Base-by-base conservation (phyloP, 805 yeast species). In the Brettanomyces bruxellensis region DNA sequence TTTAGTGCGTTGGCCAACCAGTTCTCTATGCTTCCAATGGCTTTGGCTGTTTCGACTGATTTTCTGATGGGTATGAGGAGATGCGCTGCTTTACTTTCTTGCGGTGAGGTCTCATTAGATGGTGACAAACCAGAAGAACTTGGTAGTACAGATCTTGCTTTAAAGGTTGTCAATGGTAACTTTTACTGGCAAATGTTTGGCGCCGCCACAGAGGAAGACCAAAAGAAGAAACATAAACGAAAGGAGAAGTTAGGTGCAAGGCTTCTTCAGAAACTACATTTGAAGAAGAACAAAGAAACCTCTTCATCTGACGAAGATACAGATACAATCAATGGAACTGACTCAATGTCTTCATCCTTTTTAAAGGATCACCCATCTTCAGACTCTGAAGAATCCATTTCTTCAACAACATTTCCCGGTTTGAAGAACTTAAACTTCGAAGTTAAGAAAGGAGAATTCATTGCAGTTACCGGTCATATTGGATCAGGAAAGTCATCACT, bases 381-480 rank as follows among this genome's bases (percentile, higher is more conserved):
- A 28, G 47, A 46, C 22, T 25, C 23, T 24, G 38, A 34, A 13
- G 5, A 35, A 7, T 35, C 38, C n/a, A n/a, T 18, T 12, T 35
- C 38, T 35, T 18, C 13, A 13, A 18, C 41, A 47, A 45, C 53
- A 25, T 72, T 72, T 57, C 51, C 71, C 41, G 76, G 88, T 53
- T 58, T 81, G 61, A 49, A 57, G 36, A 54, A 83, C 55, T 61
- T 87, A 48, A 69, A 79, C 51, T 61, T 87, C 22, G 58, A 63
- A 1, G 67, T 87, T 41, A 62, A 68, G 39, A 75, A 74, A 47
- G 85, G 86, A 23, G 95, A 86, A 57, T 77, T 89, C 44, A 66
- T 87, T 6, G 83, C 84, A 49, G 72, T 86, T 25, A 84, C 91
- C 0, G 96, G 96, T 13, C 64, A 81, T 1, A 84, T 87, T 56